These are phyloP conservation scores for Wickerhamomyces ciferrii DNA, from an alignment of 805 yeast species.

Conservation along the genomic window DNA sequence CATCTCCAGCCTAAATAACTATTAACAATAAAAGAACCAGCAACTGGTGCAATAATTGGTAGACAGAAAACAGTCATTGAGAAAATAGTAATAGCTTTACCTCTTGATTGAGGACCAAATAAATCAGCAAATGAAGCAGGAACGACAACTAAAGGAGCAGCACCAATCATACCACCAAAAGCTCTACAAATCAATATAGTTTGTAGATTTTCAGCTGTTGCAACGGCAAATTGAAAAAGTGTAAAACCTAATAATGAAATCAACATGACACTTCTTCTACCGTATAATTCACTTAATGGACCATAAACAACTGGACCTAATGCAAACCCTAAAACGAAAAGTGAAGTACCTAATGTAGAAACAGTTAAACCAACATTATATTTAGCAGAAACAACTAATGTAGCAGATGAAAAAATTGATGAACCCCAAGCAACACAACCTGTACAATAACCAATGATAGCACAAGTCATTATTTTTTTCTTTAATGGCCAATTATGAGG, in stretches of 20 bases:
- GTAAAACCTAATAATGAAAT: slow-evolving; percentile 52
- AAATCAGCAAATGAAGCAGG: slow-evolving; percentile 87
- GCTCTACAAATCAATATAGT: slow-evolving; percentile 74
- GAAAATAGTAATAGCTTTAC: slow-evolving; percentile 69
- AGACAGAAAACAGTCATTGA: slow-evolving; percentile 72
- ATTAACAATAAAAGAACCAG: slow-evolving; percentile 64
- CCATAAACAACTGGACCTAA: slow-evolving; percentile 91
- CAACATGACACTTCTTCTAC: slow-evolving; percentile 59
- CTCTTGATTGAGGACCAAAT: slow-evolving; percentile 61
- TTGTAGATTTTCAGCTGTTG: slow-evolving; percentile 74
- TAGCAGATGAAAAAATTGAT: slow-evolving; percentile 70
- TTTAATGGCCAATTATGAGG: slow-evolving; percentile 71
- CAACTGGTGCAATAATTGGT: slow-evolving; percentile 79
- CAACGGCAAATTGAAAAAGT: slow-evolving; percentile 66
- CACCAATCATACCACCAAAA: slow-evolving; percentile 76
- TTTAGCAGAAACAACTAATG: slow-evolving; percentile 37
- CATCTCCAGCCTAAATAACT: slow-evolving; percentile 75
- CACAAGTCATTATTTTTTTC: slow-evolving; percentile 41
- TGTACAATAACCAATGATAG: slow-evolving; percentile 43
- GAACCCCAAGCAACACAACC: slow-evolving; percentile 68
- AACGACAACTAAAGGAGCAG: slow-evolving; percentile 79
- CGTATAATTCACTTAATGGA: slow-evolving; percentile 75
- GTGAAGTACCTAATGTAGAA: slow-evolving; percentile 70
- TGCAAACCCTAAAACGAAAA: slow-evolving; percentile 91
- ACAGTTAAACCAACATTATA: slow-evolving; percentile 63